Conservation (phyloP, 2,329 filamentous ascomycete genomes). For the Phyllosticta capitalensis region DNA sequence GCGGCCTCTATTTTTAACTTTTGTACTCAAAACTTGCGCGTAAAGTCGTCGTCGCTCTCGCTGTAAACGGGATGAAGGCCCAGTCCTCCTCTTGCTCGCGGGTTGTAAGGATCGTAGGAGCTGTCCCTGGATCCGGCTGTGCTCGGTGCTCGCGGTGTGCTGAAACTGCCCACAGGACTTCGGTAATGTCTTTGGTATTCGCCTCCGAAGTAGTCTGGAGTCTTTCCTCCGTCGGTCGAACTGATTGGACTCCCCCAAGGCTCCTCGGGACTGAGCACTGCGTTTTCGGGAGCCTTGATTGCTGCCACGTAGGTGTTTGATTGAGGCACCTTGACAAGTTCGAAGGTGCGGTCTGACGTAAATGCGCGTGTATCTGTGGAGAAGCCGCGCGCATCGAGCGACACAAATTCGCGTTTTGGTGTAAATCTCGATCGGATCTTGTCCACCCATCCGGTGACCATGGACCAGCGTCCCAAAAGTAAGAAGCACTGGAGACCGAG, state of each 20-base stretch:
- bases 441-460: constrained; percentile 75
- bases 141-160: constrained; percentile 30
- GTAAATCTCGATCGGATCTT: constrained; percentile 43
- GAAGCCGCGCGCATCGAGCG: constrained; percentile 58
- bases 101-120: constrained; percentile 28
- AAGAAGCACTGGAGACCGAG: constrained; percentile 80
- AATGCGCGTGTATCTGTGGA: constrained; percentile 19
- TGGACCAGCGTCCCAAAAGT: constrained; percentile 72
- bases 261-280: constrained; percentile 11
- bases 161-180: constrained; percentile 32
- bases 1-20: neutral
- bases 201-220: constrained; percentile 27
- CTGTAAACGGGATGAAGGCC: constrained; percentile 8
- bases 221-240: constrained; percentile 17
- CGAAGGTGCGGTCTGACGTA: constrained; percentile 17
- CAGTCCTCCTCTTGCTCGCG: constrained; percentile 29
- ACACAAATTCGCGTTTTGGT: constrained; percentile 73
- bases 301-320: neutral
- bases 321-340: constrained; percentile 24
- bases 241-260: constrained; percentile 9
- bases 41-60: constrained; percentile 1
- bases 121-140: constrained; percentile 14
- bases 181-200: constrained; percentile 30
- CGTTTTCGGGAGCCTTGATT: constrained; percentile 20
- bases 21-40: neutral